Percentiles rank a stretch among this genome's conserved stretches.
Evolutionary conservation across 2,329 filamentous ascomycete genomes (phyloP).

Genomic region (Phialemonium atrogriseum): DNA sequence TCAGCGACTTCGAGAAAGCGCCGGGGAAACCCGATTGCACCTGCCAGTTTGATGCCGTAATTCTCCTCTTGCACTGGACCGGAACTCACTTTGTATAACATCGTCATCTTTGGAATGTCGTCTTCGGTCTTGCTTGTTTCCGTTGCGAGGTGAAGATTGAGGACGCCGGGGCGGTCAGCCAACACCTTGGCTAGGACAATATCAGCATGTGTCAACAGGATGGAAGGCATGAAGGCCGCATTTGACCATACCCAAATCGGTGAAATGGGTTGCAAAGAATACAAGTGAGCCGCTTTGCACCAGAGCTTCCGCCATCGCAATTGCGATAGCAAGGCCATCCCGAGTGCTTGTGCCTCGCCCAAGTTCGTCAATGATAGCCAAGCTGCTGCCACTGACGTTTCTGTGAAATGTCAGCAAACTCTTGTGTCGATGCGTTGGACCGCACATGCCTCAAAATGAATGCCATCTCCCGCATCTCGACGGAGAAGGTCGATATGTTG

Average conservation of each 20-base stretch:
- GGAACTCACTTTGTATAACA: conserved; percentile 76
- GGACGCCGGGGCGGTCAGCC: conserved; percentile 64
- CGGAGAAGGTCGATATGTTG: conserved; percentile 86
- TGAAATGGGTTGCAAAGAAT: conserved; percentile 93
- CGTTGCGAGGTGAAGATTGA: conserved; percentile 72
- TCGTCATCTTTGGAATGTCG: conserved; percentile 58
- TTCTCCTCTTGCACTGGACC: conserved; percentile 63
- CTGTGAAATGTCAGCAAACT: conserved; percentile 18
- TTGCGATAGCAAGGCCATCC: conserved; percentile 81
- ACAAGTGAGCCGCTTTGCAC: conserved; percentile 70
- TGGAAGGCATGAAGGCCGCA: too few species aligned
- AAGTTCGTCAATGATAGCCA: conserved; percentile 85
- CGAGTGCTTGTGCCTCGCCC: conserved; percentile 83
- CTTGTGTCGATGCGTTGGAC: not conserved
- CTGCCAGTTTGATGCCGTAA: conserved; percentile 80
- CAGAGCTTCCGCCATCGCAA: conserved; percentile 83
- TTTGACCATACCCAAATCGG: conserved; percentile 57
- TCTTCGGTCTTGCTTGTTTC: conserved; percentile 46
- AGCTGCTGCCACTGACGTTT: conserved; percentile 68
- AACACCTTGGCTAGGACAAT: conserved; percentile 54
- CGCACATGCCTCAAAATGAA: conserved; percentile 63
- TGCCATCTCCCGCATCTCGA: conserved; percentile 93
- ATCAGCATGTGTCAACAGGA: conserved; percentile 4
- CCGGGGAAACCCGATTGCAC: conserved; percentile 63
- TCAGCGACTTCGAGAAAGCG: conserved; percentile 61